Evolutionary conservation across 345 rosid genomes (phyloP), one percentile per base, ranked within the genome.

Genomic region (Arabidopsis suecica): DNA sequence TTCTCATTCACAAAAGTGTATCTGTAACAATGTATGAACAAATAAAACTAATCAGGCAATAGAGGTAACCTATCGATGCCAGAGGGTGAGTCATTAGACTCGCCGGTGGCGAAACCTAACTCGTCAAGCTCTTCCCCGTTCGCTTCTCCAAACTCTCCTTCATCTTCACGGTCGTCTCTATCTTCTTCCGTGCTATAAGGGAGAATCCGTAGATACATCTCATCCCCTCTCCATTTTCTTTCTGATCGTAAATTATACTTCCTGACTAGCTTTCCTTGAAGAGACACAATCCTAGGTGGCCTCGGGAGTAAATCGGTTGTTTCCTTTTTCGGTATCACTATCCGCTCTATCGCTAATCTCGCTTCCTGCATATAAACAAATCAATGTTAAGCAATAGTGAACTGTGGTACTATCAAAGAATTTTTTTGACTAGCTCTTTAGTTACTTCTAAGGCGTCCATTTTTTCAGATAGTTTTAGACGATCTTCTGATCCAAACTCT

Each of bases 401-500:
- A 40, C 23, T 58, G 61, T n/a, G 48, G 40, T 55, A 59, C 38
- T 58, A 9, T 55, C 45, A 13, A 18, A 47, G 10, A 45, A 18
- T 4, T 20, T 64, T 20, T 64, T 11, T 71, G 28, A n/a, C 41
- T 30, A 50, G 77, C 61, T 65, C 32, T 60, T 49, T 51, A 50
- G 7, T 55, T 66, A 93, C 97, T 92, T 93, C 98, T 32, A 88
- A 67, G 65, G 98, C 96, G 71, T 93, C 94, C 72, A 75, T 83
- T 83, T 85, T 88, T 80, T 89, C 96, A 22, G 82, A 82, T 14
- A 51, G 81, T 72, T 84, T 86, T 5, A 80, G 81, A 62, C 77
- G 70, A 61, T 82, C 85, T 67, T 85, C 88, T 55, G 84, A 71
- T 66, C 79, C 81, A 65, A 79, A 80, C 77, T 86, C 87, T 73